A percentile compares a stretch with the other conserved stretches of the same genome.
Conservation (phyloP, 169 alveolate genomes). For the Plasmodium knowlesi region DNA sequence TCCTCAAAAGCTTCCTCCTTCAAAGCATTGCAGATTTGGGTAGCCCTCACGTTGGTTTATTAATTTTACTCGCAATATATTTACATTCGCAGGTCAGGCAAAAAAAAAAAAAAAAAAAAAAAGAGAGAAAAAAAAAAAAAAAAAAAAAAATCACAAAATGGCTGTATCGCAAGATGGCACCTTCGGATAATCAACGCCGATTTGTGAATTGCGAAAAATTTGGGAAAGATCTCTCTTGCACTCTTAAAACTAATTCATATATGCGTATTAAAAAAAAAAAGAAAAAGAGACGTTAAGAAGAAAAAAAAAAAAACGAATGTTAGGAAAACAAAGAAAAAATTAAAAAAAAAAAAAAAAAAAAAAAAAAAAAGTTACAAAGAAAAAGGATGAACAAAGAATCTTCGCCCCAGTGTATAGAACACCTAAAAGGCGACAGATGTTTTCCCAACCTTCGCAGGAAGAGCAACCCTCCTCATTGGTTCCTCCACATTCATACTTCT, state of each 20-base stretch:
- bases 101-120: conserved; percentile 2
- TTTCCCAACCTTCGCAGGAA: not conserved
- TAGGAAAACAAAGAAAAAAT: not conserved
- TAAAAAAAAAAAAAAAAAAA: no score
- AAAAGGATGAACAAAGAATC: not conserved
- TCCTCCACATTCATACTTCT: not conserved
- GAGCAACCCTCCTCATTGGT: not conserved
- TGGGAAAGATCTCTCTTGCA: not conserved
- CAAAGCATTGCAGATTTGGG: not conserved
- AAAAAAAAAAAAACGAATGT: not conserved
- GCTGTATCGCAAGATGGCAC: not conserved
- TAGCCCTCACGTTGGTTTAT: not conserved
- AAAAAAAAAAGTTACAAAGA: not conserved
- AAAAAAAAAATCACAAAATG: not conserved
- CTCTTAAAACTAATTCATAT: not conserved
- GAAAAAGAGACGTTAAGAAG: not conserved
- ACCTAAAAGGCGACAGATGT: not conserved
- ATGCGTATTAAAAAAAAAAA: not conserved
- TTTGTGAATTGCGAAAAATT: not conserved
- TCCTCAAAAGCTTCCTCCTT: not conserved
- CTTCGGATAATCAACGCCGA: not conserved
- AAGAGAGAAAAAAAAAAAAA: conserved; percentile 3
- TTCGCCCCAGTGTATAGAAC: not conserved
- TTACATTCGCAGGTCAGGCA: not conserved
- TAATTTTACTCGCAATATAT: not conserved